Percentiles rank a stretch among this genome's conserved stretches.
Conservation (phyloP, 768 basidiomycete species). For the Lactifluus piperatus region DNA sequence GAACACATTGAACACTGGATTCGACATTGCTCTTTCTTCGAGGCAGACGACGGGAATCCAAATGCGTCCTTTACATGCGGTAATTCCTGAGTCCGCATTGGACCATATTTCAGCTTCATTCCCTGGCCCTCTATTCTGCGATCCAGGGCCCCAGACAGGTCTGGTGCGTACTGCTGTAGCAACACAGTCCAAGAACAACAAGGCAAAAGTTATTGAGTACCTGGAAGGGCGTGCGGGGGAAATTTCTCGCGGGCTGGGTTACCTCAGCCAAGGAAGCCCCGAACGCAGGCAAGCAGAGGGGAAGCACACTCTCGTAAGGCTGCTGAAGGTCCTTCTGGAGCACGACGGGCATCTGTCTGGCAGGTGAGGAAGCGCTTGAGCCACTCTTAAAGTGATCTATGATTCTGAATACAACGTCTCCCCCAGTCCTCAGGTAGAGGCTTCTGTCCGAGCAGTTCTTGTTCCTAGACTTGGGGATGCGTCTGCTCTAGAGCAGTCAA, state of each 20-base stretch:
- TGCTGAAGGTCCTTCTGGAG: slow-evolving; percentile 76
- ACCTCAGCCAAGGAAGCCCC: slow-evolving; percentile 43
- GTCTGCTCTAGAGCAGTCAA: slow-evolving; percentile 6
- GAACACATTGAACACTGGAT: slow-evolving; percentile 56
- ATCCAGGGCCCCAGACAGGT: slow-evolving; percentile 55
- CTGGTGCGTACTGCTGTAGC: slow-evolving; percentile 56
- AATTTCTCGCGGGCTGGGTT: slow-evolving; percentile 66
- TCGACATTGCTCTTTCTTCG: slow-evolving; percentile 68
- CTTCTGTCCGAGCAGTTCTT: slow-evolving; percentile 64
- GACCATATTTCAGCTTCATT: slow-evolving; percentile 49
- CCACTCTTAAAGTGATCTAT: not conserved
- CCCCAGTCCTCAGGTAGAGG: slow-evolving; percentile 55
- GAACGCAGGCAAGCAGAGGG: slow-evolving; percentile 62
- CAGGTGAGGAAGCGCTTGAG: slow-evolving; percentile 46
- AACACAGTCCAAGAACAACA: slow-evolving; percentile 72
- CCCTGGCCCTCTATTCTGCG: slow-evolving; percentile 84
- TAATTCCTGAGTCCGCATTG: slow-evolving; percentile 61
- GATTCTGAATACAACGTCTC: slow-evolving; percentile 1
- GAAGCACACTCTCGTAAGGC: slow-evolving; percentile 60
- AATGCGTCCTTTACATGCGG: slow-evolving; percentile 54
- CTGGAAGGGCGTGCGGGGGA: slow-evolving; percentile 69
- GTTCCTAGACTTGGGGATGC: slow-evolving; percentile 44
- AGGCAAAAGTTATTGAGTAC: slow-evolving; percentile 67
- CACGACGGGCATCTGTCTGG: slow-evolving; percentile 84
- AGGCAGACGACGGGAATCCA: slow-evolving; percentile 61